Evolutionary conservation across 345 rosid species (phyloP).

Genomic region (Orychophragmus violaceus): DNA sequence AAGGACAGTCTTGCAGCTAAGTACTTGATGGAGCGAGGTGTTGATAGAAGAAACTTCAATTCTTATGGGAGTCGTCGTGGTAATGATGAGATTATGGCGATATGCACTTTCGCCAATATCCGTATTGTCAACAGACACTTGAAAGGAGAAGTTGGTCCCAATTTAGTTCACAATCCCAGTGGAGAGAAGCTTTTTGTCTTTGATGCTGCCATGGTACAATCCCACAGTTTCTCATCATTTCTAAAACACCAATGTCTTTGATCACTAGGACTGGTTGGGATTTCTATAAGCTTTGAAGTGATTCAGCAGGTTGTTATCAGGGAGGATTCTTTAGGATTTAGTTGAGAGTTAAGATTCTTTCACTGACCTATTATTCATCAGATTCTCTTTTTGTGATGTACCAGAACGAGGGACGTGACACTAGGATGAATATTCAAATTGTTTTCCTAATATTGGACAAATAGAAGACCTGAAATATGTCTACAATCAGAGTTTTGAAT

Average conservation of each 20-base stretch:
- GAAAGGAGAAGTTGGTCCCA: constrained; percentile 87
- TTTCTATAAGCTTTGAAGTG: too few species aligned
- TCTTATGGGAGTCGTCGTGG: constrained; percentile 90
- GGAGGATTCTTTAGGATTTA: background rate
- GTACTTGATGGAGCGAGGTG: constrained; percentile 78
- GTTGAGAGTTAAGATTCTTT: background rate
- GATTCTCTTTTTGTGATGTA: too few species aligned
- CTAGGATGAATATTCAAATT: too few species aligned
- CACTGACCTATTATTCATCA: background rate
- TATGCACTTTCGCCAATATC: constrained; percentile 80
- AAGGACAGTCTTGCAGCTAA: constrained; percentile 94
- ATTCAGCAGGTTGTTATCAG: too few species aligned
- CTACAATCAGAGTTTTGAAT: too few species aligned
- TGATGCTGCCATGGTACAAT: constrained; percentile 69
- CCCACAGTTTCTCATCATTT: background rate
- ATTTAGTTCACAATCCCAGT: constrained; percentile 65
- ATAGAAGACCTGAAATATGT: too few species aligned
- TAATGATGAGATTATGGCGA: constrained; percentile 79
- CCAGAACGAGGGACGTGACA: too few species aligned
- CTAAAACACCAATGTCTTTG: too few species aligned
- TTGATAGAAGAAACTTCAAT: constrained; percentile 71
- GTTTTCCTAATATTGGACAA: too few species aligned
- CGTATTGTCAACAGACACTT: constrained; percentile 66
- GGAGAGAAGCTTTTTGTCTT: constrained; percentile 80
- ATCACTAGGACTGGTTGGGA: too few species aligned